A percentile compares a stretch with the other conserved stretches of the same genome.
Conservation (phyloP, 164 flowering plant genomes). For the Vitis labrusca region DNA sequence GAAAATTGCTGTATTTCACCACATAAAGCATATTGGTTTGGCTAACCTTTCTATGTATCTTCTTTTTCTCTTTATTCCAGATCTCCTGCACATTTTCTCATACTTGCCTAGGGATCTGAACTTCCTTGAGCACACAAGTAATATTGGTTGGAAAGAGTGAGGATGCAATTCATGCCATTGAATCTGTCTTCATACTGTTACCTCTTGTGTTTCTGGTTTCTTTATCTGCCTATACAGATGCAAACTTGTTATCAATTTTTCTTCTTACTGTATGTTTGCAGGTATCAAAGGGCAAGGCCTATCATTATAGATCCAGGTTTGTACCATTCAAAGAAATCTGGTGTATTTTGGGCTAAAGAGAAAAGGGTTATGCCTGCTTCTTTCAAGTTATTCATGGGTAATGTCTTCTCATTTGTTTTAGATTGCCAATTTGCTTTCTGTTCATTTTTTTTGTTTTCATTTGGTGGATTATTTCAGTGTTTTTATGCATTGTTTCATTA, state of each 20-base stretch:
- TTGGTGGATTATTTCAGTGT: background rate
- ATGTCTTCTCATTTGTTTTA: background rate
- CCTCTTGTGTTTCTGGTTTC: background rate
- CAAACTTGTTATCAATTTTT: slow-evolving; percentile 2
- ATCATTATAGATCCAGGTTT: slow-evolving; percentile 86
- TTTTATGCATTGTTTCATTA: background rate
- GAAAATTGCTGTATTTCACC: background rate
- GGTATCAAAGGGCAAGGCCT: slow-evolving; percentile 75
- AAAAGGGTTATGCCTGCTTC: slow-evolving; percentile 74
- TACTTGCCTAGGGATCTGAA: slow-evolving; percentile 83
- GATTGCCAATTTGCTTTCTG: background rate
- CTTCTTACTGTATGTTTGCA: slow-evolving; percentile 23
- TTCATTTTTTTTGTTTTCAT: background rate
- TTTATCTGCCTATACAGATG: background rate
- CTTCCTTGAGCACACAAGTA: slow-evolving; percentile 85
- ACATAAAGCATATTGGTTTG: background rate
- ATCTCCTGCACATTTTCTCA: slow-evolving; percentile 79
- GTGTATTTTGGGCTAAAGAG: slow-evolving; percentile 82
- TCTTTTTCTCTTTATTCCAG: slow-evolving; percentile 38
- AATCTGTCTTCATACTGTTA: slow-evolving; percentile 5
- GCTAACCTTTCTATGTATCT: background rate
- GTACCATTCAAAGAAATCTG: slow-evolving; percentile 69
- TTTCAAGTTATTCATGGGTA: slow-evolving; percentile 83
- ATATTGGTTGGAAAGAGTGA: slow-evolving; percentile 93
- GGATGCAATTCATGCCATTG: slow-evolving; percentile 19